Evolutionary conservation across 2,329 filamentous ascomycete species (phyloP).

Genomic region (Cladosporium phlei): DNA sequence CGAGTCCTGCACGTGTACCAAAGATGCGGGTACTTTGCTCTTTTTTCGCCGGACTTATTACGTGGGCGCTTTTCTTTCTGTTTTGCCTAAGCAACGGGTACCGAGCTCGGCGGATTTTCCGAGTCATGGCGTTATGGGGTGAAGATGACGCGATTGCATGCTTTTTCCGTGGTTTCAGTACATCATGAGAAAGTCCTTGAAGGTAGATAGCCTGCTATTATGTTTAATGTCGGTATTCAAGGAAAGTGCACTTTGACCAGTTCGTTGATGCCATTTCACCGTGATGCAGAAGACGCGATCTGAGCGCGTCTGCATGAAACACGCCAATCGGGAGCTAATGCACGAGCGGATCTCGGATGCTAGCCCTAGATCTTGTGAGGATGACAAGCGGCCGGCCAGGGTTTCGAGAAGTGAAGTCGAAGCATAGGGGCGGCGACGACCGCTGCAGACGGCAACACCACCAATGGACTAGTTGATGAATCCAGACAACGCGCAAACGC

Average conservation of each 20-base stretch:
- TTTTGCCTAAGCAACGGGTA: background rate
- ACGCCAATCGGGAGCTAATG: background rate
- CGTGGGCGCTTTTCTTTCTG: constrained; percentile 2
- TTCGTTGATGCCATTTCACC: background rate
- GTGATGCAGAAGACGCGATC: background rate
- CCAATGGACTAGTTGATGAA: too few relatives aligned
- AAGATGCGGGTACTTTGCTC: too few relatives aligned
- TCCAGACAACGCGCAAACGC: constrained; percentile 5
- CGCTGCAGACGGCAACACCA: too few relatives aligned
- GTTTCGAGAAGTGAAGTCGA: constrained; percentile 1
- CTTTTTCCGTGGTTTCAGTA: constrained; percentile 1
- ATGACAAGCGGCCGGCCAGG: constrained; percentile 7
- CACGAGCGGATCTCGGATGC: constrained; percentile 1
- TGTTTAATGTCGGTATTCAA: constrained; percentile 10
- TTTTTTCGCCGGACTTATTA: too few relatives aligned
- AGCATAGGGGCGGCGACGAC: constrained; percentile 10
- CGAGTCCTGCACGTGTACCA: background rate
- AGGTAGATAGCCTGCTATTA: constrained; percentile 9
- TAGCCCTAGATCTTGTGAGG: too few relatives aligned
- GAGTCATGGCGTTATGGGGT: background rate
- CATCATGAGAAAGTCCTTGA: background rate
- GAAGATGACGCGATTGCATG: too few relatives aligned
- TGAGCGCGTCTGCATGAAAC: background rate
- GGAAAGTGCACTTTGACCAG: background rate
- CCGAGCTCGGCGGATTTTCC: background rate